phyloP scores from a whole-genome alignment of 108 stramenopile species.

The Parmales sp. region DNA sequence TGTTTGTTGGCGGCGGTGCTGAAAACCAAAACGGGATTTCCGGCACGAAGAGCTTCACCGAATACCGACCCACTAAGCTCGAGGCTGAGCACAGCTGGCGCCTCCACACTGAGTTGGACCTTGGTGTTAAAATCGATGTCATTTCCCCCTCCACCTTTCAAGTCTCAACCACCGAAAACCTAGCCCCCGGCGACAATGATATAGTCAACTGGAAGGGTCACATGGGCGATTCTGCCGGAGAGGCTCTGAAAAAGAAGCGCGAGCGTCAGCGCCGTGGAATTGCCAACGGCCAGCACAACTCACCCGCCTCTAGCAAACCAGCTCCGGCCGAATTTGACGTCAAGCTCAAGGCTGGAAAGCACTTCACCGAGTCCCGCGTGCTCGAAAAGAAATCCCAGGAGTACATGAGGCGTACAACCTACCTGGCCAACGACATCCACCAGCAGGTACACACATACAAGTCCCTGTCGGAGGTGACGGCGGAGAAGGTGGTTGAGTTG shows the following conservation, averaged over 20 bases:
- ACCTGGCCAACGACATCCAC: constrained; percentile 8
- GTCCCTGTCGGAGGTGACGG: background rate
- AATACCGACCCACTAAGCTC: too few relatives aligned
- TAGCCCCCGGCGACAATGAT: background rate
- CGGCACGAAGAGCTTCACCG: too few relatives aligned
- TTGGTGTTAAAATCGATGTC: background rate
- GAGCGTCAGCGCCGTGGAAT: background rate
- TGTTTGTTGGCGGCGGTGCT: too few relatives aligned
- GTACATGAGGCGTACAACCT: background rate
- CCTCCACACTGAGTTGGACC: constrained; percentile 4
- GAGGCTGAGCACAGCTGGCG: background rate
- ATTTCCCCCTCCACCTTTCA: background rate
- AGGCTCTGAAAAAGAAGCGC: background rate
- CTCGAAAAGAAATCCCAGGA: background rate
- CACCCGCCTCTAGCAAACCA: background rate
- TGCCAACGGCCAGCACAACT: background rate
- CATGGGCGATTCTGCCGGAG: background rate
- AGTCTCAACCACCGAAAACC: background rate
- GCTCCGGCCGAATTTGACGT: background rate
- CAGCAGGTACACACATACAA: background rate
- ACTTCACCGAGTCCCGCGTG: background rate
- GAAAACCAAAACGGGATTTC: too few relatives aligned
- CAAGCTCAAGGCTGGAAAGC: background rate
- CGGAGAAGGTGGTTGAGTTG: background rate
- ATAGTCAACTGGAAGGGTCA: constrained; percentile 8